Base-by-base conservation (phyloP, 345 rosid genomes). In the Gossypium anomalum region DNA sequence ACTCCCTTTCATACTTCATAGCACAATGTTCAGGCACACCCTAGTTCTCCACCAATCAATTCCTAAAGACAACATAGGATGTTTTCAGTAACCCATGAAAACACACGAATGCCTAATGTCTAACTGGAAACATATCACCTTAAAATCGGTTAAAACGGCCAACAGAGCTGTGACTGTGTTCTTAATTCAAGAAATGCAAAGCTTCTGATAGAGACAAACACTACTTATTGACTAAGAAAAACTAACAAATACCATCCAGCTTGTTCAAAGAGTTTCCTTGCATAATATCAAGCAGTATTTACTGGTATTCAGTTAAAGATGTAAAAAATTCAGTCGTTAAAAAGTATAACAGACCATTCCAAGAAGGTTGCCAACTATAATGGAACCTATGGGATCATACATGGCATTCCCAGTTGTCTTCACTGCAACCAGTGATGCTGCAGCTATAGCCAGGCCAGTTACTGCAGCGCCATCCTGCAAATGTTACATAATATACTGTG, bases 391-490 rank as follows among this genome's bases (percentile, higher is more conserved):
- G 55, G 98, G 94, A 86, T 94, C 98, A 80, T 92, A 94, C 43
- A 94, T 93, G 73, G 96, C 83, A 86, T 94, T 94, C 60, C 97
- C 98, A 2, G 98, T 91, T 72, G 67, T 52, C 80, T 83, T 92
- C 73, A 94, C 98, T 8, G 98, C 97, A 78, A 94, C 80, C 77
- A 94, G 80, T 43, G 98, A 93, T 56, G 94, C 97, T 12, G 84
- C 98, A 65, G 98, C 98, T 73, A 94, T 89, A 61, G 86, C 87
- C 78, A 94, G 92, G 69, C 98, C 98, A 66, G 95, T 83, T 73
- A 94, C 98, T 25, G 98, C 98, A 82, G 98, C 98, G 1, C 98
- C 96, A 86, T 94, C 98, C 98, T 94, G 91, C 64, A 67, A 73
- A 75, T 72, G 61, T 27, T 15, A 78, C 60, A 76, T 76, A 49